These are phyloP conservation scores for Apiospora hydei DNA, from an alignment of 2,329 filamentous ascomycete genomes.

Conservation along the genomic window DNA sequence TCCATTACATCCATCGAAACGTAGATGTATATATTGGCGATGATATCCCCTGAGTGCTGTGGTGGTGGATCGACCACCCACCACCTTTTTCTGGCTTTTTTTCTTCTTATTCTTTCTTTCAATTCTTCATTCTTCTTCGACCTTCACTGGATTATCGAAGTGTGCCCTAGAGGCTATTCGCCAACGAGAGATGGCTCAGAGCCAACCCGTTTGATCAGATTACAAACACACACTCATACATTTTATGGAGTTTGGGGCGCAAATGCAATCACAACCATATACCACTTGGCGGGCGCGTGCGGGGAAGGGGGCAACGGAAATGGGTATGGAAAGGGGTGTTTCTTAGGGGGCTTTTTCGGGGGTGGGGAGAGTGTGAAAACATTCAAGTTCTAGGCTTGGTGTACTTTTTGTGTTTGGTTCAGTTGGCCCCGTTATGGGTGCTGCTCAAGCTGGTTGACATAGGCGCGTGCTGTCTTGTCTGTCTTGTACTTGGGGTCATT, in stretches of 20 bases:
- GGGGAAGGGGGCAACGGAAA: conserved; percentile 16
- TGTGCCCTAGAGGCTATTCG: not conserved
- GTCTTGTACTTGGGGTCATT: conserved; percentile 1
- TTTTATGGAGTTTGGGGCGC: conserved; percentile 18
- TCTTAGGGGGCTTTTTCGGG: not conserved
- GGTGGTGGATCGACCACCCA: not conserved
- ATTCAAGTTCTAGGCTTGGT: conserved; percentile 3
- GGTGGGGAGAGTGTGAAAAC: not conserved
- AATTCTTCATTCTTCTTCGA: not conserved
- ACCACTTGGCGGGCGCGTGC: conserved; percentile 14
- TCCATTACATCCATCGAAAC: conserved; percentile 1
- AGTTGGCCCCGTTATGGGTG: not conserved
- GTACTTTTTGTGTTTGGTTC: conserved; percentile 12
- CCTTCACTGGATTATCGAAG: not conserved
- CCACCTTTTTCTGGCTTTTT: not conserved
- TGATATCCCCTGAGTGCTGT: not conserved
- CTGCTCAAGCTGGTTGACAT: not conserved
- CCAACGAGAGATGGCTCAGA: not conserved
- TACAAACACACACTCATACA: not conserved
- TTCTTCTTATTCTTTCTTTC: not conserved
- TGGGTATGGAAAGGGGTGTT: not conserved
- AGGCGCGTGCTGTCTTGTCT: not conserved
- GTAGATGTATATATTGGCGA: conserved; percentile 23
- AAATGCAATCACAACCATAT: conserved; percentile 14
- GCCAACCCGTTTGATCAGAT: not conserved